Base-by-base conservation (phyloP, 345 rosid genomes). In the Lumnitzera littorea region DNA sequence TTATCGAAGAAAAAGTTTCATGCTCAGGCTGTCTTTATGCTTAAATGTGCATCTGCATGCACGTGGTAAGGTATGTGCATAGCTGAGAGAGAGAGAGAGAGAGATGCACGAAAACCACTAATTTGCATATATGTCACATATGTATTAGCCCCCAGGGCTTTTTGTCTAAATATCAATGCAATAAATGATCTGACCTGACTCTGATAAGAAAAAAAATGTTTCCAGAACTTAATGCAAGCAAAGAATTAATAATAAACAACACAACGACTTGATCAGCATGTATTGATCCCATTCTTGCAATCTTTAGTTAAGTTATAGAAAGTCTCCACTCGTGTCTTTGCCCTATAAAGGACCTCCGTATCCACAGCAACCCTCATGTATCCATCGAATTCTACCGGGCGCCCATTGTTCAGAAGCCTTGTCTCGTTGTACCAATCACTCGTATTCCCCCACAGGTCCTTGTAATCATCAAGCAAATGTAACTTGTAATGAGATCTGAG, bases 331-430 rank as follows among this genome's bases (percentile, higher is more conserved):
- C 83, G 78, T 0, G 84, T 81, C 74, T 90, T 90, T 7, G 83
- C 96, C 58, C 91, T 72, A 63, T 76, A 78, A 67, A 88, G 76
- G 48, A 90, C 91, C 74, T 90, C 99, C 0, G 99, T 94, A 65
- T 94, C 99, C 66, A 90, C 96, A 17, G 92, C 96, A 52, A 83
- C 99, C 75, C 97, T 82, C 99, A 90, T 94, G 72, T 86, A 88
- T 17, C 97, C 95, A 66, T 94, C 97, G 62, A 94, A 94, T 62
- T 88, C 88, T 15, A 88, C 97, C 0, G 84, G 81, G 48, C 65
- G 76, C 51, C 89, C 95, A 66, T 78, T 70, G 57, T 86, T 90
- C 67, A 94, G 74, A 17, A 68, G 56, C 63, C 52, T 75, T 2
- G 97, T 88, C 72, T 90, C 97, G 20, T 83, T 87, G 81, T 80